Base-by-base conservation (phyloP, 2,329 filamentous ascomycete species). In the Diaporthe aspalathi region DNA sequence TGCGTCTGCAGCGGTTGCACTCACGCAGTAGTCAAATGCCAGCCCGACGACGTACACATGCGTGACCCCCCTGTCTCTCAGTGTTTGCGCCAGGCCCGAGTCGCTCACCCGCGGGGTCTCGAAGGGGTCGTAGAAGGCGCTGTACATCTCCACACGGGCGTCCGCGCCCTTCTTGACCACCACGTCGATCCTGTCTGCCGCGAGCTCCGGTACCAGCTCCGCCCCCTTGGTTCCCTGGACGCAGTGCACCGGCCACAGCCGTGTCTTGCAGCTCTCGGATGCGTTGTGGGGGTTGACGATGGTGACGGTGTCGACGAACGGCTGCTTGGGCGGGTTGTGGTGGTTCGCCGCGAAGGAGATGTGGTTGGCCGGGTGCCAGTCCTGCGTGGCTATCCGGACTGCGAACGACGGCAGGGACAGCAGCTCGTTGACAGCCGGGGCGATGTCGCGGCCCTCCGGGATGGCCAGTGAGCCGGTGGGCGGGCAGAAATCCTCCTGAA, bases 401-500 rank as follows among this genome's bases (percentile, higher is more conserved):
- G 84, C 81, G 79, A 98, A 97, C 57, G 90, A 88, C 6, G 92
- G 91, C 29, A 92, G 85, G 5, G 81, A 75, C 70, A 98, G 89
- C 56, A 98, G 90, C 62, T 82, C 75, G 84, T 98, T 98, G 82
- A 98, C 87, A 22, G 87, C 75, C 3, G 90, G 86, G 11, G 91
- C 87, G 72, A 97, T 91, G 74, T 88, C 83, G 74, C 94, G 92
- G 74, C 91, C 96, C 63, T 87, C 83, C 68, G 89, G 79, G n/a
- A 98, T 94, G 40, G 94, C 92, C 65, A 99, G 90, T n/a, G 93
- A 87, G 74, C 95, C 96, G 74, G 92, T 88, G 16, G 95, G 94
- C 72, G 93, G 93, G 81, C 94, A 97, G 81, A 98, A 98, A 84
- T 98, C 95, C 81, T 98, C 92, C 82, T 98, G 96, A 78, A 97